Evolutionary conservation across 371 early-diverging fungal species (phyloP), one percentile per base, ranked within the genome.

Genomic region (Apophysomyces sp.): DNA sequence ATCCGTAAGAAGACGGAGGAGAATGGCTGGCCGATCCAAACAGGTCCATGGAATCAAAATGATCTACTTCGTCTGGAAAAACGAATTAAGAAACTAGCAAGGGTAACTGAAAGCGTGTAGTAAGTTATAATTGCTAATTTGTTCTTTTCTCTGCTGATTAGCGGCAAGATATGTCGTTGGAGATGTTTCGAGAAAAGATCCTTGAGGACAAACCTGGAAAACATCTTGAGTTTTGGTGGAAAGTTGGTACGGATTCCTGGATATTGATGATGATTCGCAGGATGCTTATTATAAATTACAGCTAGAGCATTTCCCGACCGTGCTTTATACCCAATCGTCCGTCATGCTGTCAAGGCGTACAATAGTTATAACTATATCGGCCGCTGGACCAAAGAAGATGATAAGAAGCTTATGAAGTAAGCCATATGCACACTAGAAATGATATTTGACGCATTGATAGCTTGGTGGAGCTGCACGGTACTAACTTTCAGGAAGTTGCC

Each of bases 51-150:
- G 21, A 57, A n/a, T 24, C 13, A 30, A n/a, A 44, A 44, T 4
- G 62, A 62, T 36, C 15, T 31, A 4, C 13, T 63, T 16, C 32
- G 39, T 9, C 24, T 63, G 21, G 57, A 63, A 57, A 63, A 63
- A 39, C 63, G 63, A 11, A 57, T 63, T 16, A 63, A 63, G 18
- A 63, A 63, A n/a, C 36, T 63, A 5, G 31, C 52, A 7, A 30
- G 63, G 36, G 57, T 63, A 57, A 62, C 44, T 4, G 16, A 3
- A 15, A 18, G 24, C 6, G 11, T 41, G 16, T 13, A 41, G 41
- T 16, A 7, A 34, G n/a, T 16, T 27, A 36, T n/a, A 11, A 21
- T 31, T 29, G 32, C 7, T 12, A 12, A 29, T 15, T 26, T 28
- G 1, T 32, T 3, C 30, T 51, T 7, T 44, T n/a, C n/a, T n/a